Evolutionary conservation across 228 moss, liverwort and hornwort genomes (phyloP).

Genomic region (Sphagnum fallax): DNA sequence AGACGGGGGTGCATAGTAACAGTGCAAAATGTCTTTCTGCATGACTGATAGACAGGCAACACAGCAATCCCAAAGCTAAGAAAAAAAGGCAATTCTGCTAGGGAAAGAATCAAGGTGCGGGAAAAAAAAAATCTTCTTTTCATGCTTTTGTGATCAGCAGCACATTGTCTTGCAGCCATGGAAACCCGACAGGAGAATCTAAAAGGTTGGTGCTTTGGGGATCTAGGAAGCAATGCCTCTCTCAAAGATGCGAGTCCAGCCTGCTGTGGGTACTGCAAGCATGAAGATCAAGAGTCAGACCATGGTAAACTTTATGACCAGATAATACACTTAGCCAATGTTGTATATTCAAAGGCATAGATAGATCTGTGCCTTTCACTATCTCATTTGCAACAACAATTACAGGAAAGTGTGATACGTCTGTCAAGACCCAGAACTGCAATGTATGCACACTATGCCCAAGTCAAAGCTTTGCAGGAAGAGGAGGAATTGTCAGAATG

Average conservation of each 20-base stretch:
- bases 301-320: constrained; percentile 3
- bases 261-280: constrained; percentile 6
- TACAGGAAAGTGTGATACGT: constrained; percentile 48
- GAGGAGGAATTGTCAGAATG: constrained; percentile 53
- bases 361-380: neutral
- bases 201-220: constrained; percentile 8
- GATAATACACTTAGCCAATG: neutral
- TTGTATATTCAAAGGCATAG: neutral
- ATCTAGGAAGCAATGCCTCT: constrained; percentile 7
- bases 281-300: constrained; percentile 25
- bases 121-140: constrained; percentile 11
- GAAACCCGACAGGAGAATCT: constrained; percentile 5
- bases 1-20: too few relatives aligned
- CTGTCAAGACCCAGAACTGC: constrained; percentile 56
- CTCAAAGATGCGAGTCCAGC: neutral
- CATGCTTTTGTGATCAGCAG: neutral
- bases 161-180: too few relatives aligned
- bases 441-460: constrained; percentile 43
- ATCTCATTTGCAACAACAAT: too few relatives aligned
- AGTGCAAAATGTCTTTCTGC: too few relatives aligned
- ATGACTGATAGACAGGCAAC: too few relatives aligned
- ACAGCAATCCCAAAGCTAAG: too few relatives aligned
- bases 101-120: too few relatives aligned
- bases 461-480: constrained; percentile 37
- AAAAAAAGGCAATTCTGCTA: too few relatives aligned